Percentiles rank a stretch among this genome's conserved stretches.
Evolutionary conservation across 2,329 filamentous ascomycete genomes (phyloP).

Genomic region (Sporothrix sp.): DNA sequence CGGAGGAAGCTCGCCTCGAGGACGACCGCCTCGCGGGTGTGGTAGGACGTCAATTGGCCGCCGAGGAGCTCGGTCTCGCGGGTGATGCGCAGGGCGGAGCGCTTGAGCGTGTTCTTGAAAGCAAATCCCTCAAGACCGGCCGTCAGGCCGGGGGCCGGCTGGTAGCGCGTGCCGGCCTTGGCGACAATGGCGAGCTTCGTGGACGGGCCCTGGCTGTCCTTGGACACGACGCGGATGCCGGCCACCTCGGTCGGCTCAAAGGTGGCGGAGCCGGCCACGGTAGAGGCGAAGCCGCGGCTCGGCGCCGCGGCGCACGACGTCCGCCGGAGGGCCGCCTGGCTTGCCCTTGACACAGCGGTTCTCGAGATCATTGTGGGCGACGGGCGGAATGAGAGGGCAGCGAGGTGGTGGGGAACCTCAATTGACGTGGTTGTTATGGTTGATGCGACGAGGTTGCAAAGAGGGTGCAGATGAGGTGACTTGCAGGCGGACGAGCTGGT

Average conservation of each 20-base stretch:
- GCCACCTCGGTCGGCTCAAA: conserved; percentile 80
- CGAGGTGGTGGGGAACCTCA: conserved; percentile 26
- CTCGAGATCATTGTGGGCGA: conserved; percentile 44
- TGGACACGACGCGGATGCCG: conserved; percentile 85
- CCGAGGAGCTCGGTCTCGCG: conserved; percentile 94
- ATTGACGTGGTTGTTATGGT: conserved; percentile 35
- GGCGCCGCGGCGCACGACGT: conserved; percentile 46
- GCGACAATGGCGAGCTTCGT: conserved; percentile 85
- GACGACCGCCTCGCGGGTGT: conserved; percentile 88
- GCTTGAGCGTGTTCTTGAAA: conserved; percentile 88
- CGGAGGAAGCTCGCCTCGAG: conserved; percentile 91
- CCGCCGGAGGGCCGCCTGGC: conserved; percentile 48
- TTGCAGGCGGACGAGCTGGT: background rate
- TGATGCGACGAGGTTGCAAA: conserved; percentile 8
- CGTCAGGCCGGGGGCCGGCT: conserved; percentile 80
- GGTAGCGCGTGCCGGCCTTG: conserved; percentile 89
- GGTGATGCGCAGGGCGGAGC: conserved; percentile 84
- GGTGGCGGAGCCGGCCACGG: conserved; percentile 57
- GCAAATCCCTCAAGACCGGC: conserved; percentile 90
- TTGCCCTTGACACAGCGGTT: conserved; percentile 49
- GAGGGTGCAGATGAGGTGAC: conserved; percentile 9
- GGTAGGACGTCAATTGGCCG: conserved; percentile 75
- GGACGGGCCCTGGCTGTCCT: conserved; percentile 80
- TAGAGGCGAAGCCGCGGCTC: conserved; percentile 42
- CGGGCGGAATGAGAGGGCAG: background rate